Conservation (phyloP, 768 basidiomycete species). For the Kondoa malvinella region DNA sequence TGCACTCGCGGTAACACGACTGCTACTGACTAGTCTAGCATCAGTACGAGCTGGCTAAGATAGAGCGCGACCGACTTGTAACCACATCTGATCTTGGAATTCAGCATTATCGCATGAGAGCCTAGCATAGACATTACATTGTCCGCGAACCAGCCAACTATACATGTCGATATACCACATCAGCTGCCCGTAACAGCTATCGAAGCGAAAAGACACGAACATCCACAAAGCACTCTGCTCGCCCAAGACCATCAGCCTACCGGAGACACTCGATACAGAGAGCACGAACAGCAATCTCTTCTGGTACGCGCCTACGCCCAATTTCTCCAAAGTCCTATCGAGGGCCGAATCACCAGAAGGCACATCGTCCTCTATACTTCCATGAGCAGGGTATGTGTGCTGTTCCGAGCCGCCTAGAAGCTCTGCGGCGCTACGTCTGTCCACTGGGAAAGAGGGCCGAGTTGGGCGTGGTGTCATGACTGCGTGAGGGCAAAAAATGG, state of each 20-base stretch:
- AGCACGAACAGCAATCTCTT: conserved; percentile 42
- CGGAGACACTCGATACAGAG: background rate
- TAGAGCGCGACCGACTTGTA: conserved; percentile 43
- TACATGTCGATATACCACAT: background rate
- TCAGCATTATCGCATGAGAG: background rate
- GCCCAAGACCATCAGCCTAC: conserved; percentile 33
- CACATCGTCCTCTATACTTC: background rate
- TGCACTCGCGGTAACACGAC: conserved; percentile 95
- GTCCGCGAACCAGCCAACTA: conserved; percentile 76
- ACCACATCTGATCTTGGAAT: conserved; percentile 58
- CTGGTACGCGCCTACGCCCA: conserved; percentile 36
- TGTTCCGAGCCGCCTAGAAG: background rate
- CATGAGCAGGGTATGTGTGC: background rate
- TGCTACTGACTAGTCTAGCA: conserved; percentile 36
- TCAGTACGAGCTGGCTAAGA: background rate
- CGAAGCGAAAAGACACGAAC: conserved; percentile 38
- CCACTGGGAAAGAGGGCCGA: background rate
- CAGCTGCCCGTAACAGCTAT: conserved; percentile 6
- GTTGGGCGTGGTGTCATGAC: background rate
- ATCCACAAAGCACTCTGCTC: conserved; percentile 54
- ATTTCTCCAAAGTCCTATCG: conserved; percentile 73
- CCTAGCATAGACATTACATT: conserved; percentile 42
- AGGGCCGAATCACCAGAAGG: conserved; percentile 32
- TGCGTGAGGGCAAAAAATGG: background rate
- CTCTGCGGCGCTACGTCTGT: background rate